These are phyloP conservation scores for Furcasterigmium furcatum DNA, from an alignment of 2,329 filamentous ascomycete genomes.

Conservation along the genomic window DNA sequence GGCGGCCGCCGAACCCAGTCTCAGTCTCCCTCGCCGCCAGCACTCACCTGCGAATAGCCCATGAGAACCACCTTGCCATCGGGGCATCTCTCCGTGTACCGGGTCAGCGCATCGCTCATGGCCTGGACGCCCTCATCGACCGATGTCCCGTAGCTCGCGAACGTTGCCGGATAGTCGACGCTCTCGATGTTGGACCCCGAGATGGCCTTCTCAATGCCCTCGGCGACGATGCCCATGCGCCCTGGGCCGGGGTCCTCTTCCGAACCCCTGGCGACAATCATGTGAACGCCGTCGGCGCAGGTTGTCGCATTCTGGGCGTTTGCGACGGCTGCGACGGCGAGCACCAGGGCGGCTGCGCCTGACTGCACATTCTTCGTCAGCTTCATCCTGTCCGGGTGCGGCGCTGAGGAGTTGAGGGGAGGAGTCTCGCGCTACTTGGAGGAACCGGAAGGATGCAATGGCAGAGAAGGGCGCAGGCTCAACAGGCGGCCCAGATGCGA, in stretches of 20 bases:
- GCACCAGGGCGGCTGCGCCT: neutral
- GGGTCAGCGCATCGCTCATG: constrained; percentile 23
- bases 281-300: constrained; percentile 33
- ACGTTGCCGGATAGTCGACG: constrained; percentile 34
- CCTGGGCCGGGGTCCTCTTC: constrained; percentile 29
- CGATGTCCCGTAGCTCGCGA: constrained; percentile 27
- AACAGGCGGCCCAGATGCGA: too few species aligned
- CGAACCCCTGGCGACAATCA: constrained; percentile 36
- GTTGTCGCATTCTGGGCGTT: constrained; percentile 15
- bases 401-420: too few species aligned
- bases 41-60: constrained; percentile 35
- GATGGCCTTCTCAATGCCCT: constrained; percentile 25
- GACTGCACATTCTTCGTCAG: constrained; percentile 6
- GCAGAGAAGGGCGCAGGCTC: too few species aligned
- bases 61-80: constrained; percentile 35
- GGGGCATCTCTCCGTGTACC: constrained; percentile 31
- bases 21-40: neutral
- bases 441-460: too few species aligned
- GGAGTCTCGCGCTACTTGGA: too few species aligned
- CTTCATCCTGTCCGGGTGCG: constrained; percentile 7
- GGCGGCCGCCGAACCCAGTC: too few species aligned
- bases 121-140: constrained; percentile 26
- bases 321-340: constrained; percentile 19
- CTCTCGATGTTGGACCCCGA: constrained; percentile 27
- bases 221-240: constrained; percentile 25